These are phyloP conservation scores for Parasitella parasitica DNA, from an alignment of 371 early-diverging fungal genomes.

Conservation along the genomic window DNA sequence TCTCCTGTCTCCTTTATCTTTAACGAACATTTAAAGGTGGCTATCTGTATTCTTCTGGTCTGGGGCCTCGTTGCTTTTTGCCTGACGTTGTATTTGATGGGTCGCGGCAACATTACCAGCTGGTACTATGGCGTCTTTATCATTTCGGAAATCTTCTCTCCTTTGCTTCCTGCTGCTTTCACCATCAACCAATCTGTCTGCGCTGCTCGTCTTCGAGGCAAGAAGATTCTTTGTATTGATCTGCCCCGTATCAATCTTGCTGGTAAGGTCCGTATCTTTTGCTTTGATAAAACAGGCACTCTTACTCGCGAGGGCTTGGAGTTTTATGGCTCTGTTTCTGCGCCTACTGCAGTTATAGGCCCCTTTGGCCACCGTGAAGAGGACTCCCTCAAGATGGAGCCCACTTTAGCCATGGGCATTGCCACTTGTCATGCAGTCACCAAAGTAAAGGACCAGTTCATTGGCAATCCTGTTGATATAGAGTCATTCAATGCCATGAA, in stretches of 20 bases:
- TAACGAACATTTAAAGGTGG: slow-evolving; percentile 71
- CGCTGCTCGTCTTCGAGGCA: slow-evolving; percentile 58
- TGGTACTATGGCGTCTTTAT: slow-evolving; percentile 53
- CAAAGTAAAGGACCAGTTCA: slow-evolving; percentile 59
- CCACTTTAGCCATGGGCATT: slow-evolving; percentile 52
- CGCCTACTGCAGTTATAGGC: slow-evolving; percentile 1
- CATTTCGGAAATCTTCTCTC: slow-evolving; percentile 66
- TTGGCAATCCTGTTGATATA: slow-evolving; percentile 90
- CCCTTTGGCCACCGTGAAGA: slow-evolving; percentile 24
- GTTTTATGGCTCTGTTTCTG: slow-evolving; percentile 44
- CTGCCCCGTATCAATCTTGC: slow-evolving; percentile 79
- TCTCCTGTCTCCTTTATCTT: slow-evolving; percentile 65
- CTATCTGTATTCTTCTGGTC: slow-evolving; percentile 56
- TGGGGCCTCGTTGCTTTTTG: slow-evolving; percentile 61
- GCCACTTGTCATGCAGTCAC: slow-evolving; percentile 77
- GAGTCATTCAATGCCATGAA: slow-evolving; percentile 48
- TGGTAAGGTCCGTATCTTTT: slow-evolving; percentile 85
- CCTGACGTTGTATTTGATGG: slow-evolving; percentile 38
- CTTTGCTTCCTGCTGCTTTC: slow-evolving; percentile 71
- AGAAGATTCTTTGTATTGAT: slow-evolving; percentile 70
- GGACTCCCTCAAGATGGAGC: slow-evolving; percentile 42
- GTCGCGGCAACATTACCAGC: slow-evolving; percentile 28
- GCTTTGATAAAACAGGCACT: slow-evolving; percentile 90
- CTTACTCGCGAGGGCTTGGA: slow-evolving; percentile 78
- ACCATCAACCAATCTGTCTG: slow-evolving; percentile 74